phyloP scores from a whole-genome alignment of 768 basidiomycete genomes.

The Pilatotrama ljubarskyi region DNA sequence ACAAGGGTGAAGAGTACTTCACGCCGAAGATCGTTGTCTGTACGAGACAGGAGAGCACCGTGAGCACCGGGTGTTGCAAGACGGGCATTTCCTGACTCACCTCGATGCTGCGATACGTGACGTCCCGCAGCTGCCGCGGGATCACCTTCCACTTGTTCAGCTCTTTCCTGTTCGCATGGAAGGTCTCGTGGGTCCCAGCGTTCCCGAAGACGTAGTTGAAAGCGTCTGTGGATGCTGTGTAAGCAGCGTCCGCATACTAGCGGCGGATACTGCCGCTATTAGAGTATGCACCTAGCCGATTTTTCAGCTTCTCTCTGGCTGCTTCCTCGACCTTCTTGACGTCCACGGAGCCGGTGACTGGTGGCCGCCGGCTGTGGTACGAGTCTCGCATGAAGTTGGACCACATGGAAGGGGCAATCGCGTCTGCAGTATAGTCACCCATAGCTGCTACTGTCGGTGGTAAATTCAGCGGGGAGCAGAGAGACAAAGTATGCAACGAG shows the following conservation, averaged over 20 bases:
- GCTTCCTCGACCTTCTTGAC: slow-evolving; percentile 65
- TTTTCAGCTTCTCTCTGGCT: slow-evolving; percentile 62
- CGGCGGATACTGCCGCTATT: neutral
- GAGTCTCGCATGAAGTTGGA: slow-evolving; percentile 26
- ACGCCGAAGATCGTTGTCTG: slow-evolving; percentile 75
- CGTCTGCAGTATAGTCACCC: too few relatives aligned
- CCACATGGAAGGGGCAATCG: slow-evolving; percentile 9
- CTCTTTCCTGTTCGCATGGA: slow-evolving; percentile 61
- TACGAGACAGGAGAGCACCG: neutral
- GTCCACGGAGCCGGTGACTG: slow-evolving; percentile 55
- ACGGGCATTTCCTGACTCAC: slow-evolving; percentile 36
- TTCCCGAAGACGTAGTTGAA: slow-evolving; percentile 79
- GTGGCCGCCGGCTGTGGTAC: slow-evolving; percentile 26
- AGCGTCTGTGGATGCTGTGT: slow-evolving; percentile 42
- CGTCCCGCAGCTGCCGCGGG: slow-evolving; percentile 77
- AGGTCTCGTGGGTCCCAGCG: slow-evolving; percentile 71
- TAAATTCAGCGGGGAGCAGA: too few relatives aligned
- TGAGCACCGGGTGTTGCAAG: neutral
- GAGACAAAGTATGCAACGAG: too few relatives aligned
- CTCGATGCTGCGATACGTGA: slow-evolving; percentile 58
- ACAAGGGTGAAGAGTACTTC: slow-evolving; percentile 57
- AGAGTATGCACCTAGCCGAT: slow-evolving; percentile 47
- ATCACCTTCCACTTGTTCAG: slow-evolving; percentile 72
- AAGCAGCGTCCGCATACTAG: too few relatives aligned
- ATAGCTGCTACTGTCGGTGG: too few relatives aligned